Percentiles rank a stretch among this genome's conserved stretches.
phyloP scores from a whole-genome alignment of 768 basidiomycete species.

The Boletus patriciae region DNA sequence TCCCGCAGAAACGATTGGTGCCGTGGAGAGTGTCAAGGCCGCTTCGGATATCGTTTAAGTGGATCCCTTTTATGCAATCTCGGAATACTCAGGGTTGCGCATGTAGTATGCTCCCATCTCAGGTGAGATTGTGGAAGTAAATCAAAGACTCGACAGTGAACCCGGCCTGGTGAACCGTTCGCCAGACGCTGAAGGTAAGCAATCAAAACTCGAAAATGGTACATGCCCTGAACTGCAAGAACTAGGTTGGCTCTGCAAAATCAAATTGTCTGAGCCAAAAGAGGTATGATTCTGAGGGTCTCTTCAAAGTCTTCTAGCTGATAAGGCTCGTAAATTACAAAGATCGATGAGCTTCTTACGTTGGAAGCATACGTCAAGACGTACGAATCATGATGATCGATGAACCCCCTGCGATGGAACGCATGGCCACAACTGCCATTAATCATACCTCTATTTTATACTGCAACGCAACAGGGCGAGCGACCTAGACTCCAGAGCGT shows the following conservation, averaged over 20 bases:
- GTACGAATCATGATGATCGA: conserved; percentile 44
- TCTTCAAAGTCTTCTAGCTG: not conserved
- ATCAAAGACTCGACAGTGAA: conserved; percentile 60
- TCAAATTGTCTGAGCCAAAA: conserved; percentile 70
- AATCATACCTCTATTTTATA: not conserved
- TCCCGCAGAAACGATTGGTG: conserved; percentile 73
- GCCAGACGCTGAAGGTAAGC: conserved; percentile 76
- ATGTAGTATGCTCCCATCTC: conserved; percentile 88
- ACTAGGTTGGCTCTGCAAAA: conserved; percentile 95
- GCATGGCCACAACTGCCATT: conserved; percentile 29
- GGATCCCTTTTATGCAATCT: not conserved
- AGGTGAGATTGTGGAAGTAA: conserved; percentile 78
- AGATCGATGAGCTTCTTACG: conserved; percentile 73
- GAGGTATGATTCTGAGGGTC: conserved; percentile 53
- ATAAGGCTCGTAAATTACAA: conserved; percentile 2
- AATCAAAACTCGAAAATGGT: not conserved
- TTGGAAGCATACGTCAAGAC: conserved; percentile 72
- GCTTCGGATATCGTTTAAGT: conserved; percentile 86
- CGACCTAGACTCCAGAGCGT: conserved; percentile 7
- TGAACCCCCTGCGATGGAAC: not conserved
- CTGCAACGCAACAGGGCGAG: not conserved
- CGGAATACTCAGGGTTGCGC: conserved; percentile 8
- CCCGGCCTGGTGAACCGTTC: conserved; percentile 89
- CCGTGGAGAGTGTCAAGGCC: conserved; percentile 95
- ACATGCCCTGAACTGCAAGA: not conserved